Conservation (phyloP, 371 early-diverging fungal genomes). For the Coemansia sp. region DNA sequence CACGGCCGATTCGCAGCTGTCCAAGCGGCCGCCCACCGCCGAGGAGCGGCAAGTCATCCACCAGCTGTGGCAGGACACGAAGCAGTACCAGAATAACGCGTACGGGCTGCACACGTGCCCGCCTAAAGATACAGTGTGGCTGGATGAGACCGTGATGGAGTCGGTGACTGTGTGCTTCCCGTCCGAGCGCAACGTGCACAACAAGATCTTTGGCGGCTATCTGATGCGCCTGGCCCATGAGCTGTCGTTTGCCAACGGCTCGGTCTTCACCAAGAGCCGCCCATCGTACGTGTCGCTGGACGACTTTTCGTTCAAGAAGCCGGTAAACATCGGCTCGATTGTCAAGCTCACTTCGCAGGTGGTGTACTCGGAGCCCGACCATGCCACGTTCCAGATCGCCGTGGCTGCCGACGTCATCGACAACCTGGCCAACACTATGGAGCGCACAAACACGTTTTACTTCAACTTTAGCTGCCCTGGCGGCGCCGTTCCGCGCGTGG, state of each 20-base stretch:
- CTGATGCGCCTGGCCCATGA: constrained; percentile 78
- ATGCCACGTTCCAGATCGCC: constrained; percentile 69
- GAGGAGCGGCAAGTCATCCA: constrained; percentile 85
- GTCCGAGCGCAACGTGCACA: constrained; percentile 85
- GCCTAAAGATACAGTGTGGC: constrained; percentile 69
- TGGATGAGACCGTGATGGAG: constrained; percentile 75
- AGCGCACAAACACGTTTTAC: constrained; percentile 81
- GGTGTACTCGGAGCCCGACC: constrained; percentile 58
- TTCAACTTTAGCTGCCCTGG: constrained; percentile 68
- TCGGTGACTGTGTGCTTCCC: constrained; percentile 57
- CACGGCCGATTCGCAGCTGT: constrained; percentile 59
- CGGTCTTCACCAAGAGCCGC: constrained; percentile 59
- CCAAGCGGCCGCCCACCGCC: constrained; percentile 71
- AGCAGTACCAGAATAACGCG: constrained; percentile 28
- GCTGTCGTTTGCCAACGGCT: constrained; percentile 75
- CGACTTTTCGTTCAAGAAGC: constrained; percentile 82
- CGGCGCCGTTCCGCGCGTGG: constrained; percentile 47
- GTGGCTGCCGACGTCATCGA: constrained; percentile 77
- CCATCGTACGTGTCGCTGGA: constrained; percentile 75
- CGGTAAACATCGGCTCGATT: constrained; percentile 89
- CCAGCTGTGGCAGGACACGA: constrained; percentile 68
- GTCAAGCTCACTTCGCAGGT: constrained; percentile 73
- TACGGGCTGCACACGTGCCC: constrained; percentile 30
- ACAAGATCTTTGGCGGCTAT: constrained; percentile 90
- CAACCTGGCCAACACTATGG: constrained; percentile 55